Percentiles rank a stretch among this genome's conserved stretches.
Evolutionary conservation across 1,284 basidiomycete species (phyloP).

Genomic region (Tilletia setariae): DNA sequence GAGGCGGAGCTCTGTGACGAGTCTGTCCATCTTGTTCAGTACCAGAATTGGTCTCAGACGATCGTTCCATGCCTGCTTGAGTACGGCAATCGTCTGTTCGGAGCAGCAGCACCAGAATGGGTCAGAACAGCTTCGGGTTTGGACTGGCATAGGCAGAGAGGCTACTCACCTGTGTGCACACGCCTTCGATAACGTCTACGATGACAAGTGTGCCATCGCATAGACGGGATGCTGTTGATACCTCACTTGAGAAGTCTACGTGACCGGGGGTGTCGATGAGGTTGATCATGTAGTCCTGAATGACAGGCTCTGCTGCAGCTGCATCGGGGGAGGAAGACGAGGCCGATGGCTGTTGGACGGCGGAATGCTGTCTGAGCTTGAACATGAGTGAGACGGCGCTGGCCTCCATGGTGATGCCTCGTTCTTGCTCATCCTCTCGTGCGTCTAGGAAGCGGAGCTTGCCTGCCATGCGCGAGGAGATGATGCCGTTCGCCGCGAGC

Average conservation of each 20-base stretch:
- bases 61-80: slow-evolving; percentile 92
- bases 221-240: slow-evolving; percentile 85
- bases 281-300: slow-evolving; percentile 73
- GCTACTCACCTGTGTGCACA: slow-evolving; percentile 72
- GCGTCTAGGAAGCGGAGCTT: slow-evolving; percentile 95
- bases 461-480: slow-evolving; percentile 88
- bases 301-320: slow-evolving; percentile 18
- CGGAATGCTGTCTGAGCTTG: slow-evolving; percentile 40
- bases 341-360: slow-evolving; percentile 22
- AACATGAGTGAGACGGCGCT: slow-evolving; percentile 66
- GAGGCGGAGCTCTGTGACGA: slow-evolving; percentile 89
- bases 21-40: slow-evolving; percentile 94
- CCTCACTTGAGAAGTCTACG: slow-evolving; percentile 96
- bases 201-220: slow-evolving; percentile 94
- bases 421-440: slow-evolving; percentile 92
- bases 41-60: slow-evolving; percentile 84
- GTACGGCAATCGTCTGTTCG: slow-evolving; percentile 78
- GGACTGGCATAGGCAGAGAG: not conserved
- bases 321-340: slow-evolving; percentile 17
- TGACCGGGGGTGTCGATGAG: slow-evolving; percentile 99
- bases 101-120: not conserved
- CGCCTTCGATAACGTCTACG: slow-evolving; percentile 97
- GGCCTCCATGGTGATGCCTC: slow-evolving; percentile 98
- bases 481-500: slow-evolving; percentile 95
- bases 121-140: not conserved